Evolutionary conservation across 495 filamentous ascomycete genomes (phyloP).

Genomic region (Letharia columbiana): DNA sequence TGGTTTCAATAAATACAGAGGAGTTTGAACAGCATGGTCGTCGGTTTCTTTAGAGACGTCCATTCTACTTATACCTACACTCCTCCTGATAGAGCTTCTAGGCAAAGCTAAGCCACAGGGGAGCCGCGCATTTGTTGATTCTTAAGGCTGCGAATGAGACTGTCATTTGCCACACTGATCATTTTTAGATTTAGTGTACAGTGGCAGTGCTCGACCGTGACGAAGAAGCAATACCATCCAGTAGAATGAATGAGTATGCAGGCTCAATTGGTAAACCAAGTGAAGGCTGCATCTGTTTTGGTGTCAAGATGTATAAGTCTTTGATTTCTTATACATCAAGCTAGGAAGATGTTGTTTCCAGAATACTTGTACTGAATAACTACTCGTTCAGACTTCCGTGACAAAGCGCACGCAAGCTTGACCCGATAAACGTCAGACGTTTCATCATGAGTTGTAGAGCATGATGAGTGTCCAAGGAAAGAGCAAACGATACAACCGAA

Average conservation of each 20-base stretch:
- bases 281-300: not conserved
- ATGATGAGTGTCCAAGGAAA: not conserved
- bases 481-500: not conserved
- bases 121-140: not conserved
- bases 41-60: not conserved
- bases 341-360: not conserved
- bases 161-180: not conserved
- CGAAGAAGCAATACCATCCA: not conserved
- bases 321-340: slow-evolving; percentile 14
- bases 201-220: not conserved
- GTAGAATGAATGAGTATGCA: not conserved
- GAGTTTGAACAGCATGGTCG: no score
- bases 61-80: not conserved
- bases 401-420: slow-evolving; percentile 2
- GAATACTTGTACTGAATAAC: not conserved
- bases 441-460: not conserved
- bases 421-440: not conserved
- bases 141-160: not conserved
- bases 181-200: not conserved
- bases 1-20: no score
- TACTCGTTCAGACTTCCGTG: slow-evolving; percentile 4
- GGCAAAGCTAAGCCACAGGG: not conserved
- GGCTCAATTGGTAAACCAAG: not conserved
- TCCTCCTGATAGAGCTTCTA: not conserved
- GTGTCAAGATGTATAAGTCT: slow-evolving; percentile 8